Evolutionary conservation across 2,329 filamentous ascomycete species (phyloP), one percentile per base, ranked within the genome.

Genomic region (Colletotrichum sublineola): DNA sequence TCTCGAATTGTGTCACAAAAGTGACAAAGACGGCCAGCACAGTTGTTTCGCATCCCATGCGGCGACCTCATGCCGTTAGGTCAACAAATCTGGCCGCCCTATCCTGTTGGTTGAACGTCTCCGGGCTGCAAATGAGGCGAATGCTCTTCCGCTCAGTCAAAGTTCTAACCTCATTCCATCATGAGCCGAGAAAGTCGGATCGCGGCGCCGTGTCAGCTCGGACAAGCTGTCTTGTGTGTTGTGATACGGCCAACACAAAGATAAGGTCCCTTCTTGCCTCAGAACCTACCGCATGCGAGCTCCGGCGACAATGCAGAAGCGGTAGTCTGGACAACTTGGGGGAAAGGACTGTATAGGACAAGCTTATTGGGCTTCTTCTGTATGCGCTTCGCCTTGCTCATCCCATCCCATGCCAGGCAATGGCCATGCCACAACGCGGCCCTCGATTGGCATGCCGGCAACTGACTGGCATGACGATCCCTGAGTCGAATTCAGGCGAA

Each of bases 151-250:
- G 36, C 65, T 24, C 58, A 46, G 52, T 68, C 56, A 38, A n/a
- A 55, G 40, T 56, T 29, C 56, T 52, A 65, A 68, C 57, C 65
- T 63, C 65, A 60, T 63, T 66, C 60, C 69, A 55, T 48, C 18
- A 31, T 63, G 69, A 72, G 69, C 69, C 69, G 65, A 72, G 65
- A 20, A 60, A 12, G 44, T 69, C 66, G 66, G 60, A 69, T 64
- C 66, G 66, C 31, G 66, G 40, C 48, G 66, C 60, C 55, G 69
- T 56, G 60, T 61, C 66, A 72, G 69, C 69, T 55, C 24, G 46
- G 53, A 42, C 53, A 42, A 24, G 42, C 60, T 52, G 69, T 53
- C 46, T 63, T 50, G 66, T 38, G 53, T 52, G 14, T 46, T 65
- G 69, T 65, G 60, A 65, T 69, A 72, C 55, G 69, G 48, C 55